Evolutionary conservation across 2,329 filamentous ascomycete genomes (phyloP).

Genomic region (Dothideomycetes sp.): DNA sequence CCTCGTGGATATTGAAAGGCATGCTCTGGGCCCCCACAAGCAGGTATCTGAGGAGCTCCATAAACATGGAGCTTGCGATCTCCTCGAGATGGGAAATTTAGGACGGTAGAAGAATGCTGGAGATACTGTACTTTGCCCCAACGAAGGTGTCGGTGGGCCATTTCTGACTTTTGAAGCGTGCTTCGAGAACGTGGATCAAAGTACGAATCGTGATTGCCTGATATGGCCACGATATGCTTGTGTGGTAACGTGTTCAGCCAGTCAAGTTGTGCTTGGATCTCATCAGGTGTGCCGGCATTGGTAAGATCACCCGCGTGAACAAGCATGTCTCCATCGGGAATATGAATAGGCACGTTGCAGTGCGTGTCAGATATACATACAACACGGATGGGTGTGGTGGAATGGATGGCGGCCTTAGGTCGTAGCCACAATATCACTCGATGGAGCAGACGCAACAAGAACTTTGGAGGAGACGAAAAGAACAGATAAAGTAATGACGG

Average conservation of each 20-base stretch:
- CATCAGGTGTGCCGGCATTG: constrained; percentile 56
- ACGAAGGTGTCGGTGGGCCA: constrained; percentile 43
- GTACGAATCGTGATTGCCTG: constrained; percentile 82
- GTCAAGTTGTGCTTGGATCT: constrained; percentile 74
- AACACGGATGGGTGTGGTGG: constrained; percentile 53
- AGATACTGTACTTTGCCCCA: constrained; percentile 65
- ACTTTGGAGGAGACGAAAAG: constrained; percentile 23
- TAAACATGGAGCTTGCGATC: constrained; percentile 59
- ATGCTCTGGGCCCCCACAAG: constrained; percentile 59
- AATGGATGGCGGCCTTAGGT: constrained; percentile 42
- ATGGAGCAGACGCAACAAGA: constrained; percentile 29
- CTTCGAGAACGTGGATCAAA: constrained; percentile 58
- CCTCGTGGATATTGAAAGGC: constrained; percentile 65
- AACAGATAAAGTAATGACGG: constrained; percentile 15
- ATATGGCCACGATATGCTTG: constrained; percentile 67
- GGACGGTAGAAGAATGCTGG: constrained; percentile 53
- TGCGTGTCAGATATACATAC: constrained; percentile 92
- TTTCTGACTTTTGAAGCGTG: constrained; percentile 26
- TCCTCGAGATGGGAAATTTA: constrained; percentile 43
- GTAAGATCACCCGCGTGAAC: constrained; percentile 85
- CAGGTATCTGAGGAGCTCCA: constrained; percentile 70
- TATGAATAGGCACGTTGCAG: constrained; percentile 35
- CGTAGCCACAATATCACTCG: constrained; percentile 54
- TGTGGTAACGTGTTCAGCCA: constrained; percentile 71
- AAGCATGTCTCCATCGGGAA: constrained; percentile 72